Evolutionary conservation across 495 filamentous ascomycete species (phyloP).

Genomic region (Tuber calosporum): DNA sequence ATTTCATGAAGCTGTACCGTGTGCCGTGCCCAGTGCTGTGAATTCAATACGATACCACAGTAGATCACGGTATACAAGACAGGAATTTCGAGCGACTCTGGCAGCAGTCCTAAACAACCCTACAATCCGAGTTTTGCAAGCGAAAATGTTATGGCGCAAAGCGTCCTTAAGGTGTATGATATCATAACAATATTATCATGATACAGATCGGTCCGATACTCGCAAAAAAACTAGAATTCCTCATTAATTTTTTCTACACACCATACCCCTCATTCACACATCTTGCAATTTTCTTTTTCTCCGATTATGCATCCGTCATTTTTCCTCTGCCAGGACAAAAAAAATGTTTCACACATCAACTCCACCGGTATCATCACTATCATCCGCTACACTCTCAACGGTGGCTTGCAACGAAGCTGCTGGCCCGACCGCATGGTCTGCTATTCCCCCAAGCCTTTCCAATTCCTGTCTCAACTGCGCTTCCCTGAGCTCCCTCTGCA

Average conservation of each 20-base stretch:
- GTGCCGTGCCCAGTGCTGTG: no score
- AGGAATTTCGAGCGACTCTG: no score
- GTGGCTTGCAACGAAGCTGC: conserved; percentile 10
- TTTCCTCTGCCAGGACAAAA: neutral
- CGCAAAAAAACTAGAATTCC: neutral
- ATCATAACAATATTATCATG: no score
- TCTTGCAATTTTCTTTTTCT: no score
- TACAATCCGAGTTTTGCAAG: neutral
- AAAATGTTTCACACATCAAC: neutral
- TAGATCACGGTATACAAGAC: no score
- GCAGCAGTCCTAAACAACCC: no score
- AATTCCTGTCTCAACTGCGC: neutral
- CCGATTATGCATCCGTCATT: neutral
- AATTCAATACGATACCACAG: no score
- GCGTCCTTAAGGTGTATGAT: no score
- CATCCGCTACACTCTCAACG: conserved; percentile 22
- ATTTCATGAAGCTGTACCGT: neutral
- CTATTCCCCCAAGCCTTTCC: neutral
- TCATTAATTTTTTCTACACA: neutral
- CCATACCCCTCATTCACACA: neutral
- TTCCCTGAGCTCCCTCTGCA: neutral
- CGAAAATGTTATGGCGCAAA: no score
- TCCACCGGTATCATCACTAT: conserved; percentile 15
- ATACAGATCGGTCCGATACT: neutral
- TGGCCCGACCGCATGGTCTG: neutral